These are phyloP conservation scores for Carex kokanica DNA, from an alignment of 176 grass and related monocot genomes.

Conservation along the genomic window DNA sequence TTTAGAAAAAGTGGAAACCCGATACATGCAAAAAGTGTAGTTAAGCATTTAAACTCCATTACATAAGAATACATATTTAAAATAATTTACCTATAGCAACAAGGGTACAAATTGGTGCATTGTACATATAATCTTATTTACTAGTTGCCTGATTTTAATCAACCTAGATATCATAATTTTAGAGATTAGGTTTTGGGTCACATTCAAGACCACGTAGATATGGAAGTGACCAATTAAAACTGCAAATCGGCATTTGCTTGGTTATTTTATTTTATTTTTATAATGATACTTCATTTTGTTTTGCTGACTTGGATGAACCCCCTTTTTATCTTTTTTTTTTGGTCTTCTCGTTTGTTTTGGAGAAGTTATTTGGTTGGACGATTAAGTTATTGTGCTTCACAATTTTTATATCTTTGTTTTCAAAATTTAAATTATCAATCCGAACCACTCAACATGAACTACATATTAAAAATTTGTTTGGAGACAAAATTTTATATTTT, in stretches of 20 bases:
- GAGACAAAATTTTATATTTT: too few relatives aligned
- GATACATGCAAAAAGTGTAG: background rate
- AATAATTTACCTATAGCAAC: background rate
- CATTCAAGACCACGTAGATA: constrained; percentile 16
- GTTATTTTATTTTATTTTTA: background rate
- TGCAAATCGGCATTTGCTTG: background rate
- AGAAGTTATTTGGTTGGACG: background rate
- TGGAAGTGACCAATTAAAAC: constrained; percentile 17
- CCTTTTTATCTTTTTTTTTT: background rate
- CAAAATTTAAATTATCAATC: too few relatives aligned
- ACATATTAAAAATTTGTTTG: too few relatives aligned
- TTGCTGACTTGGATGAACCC: constrained; percentile 2
- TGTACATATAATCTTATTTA: background rate
- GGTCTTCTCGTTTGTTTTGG: background rate
- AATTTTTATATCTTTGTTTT: too few relatives aligned
- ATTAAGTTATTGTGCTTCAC: background rate
- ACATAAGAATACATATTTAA: background rate
- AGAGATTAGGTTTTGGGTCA: constrained; percentile 18
- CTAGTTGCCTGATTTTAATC: background rate
- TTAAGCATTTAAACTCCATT: background rate
- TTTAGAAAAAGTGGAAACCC: background rate
- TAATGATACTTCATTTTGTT: background rate
- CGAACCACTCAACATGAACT: too few relatives aligned
- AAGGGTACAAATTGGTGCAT: background rate
- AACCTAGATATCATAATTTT: constrained; percentile 1